Evolutionary conservation across 169 alveolate species (phyloP), one percentile per base, ranked within the genome.

Genomic region (Cyclospora cayetanensis): DNA sequence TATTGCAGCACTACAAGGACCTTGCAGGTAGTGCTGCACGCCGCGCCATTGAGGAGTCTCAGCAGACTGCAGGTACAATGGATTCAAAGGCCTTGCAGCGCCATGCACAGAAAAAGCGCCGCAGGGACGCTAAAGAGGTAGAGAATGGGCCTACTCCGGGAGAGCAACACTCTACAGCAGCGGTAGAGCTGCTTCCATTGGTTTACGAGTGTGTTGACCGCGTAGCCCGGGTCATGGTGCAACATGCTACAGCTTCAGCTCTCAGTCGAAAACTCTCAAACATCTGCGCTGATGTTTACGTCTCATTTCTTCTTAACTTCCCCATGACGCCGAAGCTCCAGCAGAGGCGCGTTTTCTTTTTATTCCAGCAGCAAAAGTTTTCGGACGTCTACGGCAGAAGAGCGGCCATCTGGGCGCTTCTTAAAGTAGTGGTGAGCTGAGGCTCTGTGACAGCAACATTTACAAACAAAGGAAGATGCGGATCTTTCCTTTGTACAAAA

Each of bases 311-410:
- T 29, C 94, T 91, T 53, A 83, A 91, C 77, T 83, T 84, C 39
- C 94, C 94, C 11, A 91, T 91, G 94, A 83, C 92, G 31, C 92
- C 55, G 12, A 76, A 77, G 82, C 72, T 66, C 35, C 94, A 91
- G 68, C 94, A 83, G 52, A 29, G 77, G 22, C 88, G 92, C 42
- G 76, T 91, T 22, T 74, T 83, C 82, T 91, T 91, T 50, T 83
- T 91, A 4, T 25, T 91, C 27, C 83, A 84, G 65, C 86, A 91
- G 22, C 83, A 82, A 41, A 43, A 66, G 65, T 91, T 82, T 86
- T 34, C 92, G 22, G 77, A 72, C 9, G 74, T 65, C 43, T 83
- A 91, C 46, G 94, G 94, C 27, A 29, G 94, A 65, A 79, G 90
- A 15, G 92, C 92, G 20, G 94, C 84, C 46, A 66, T 91, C 37